phyloP scores from a whole-genome alignment of 805 yeast species.

The Hemisphaericaspora nanyangensis region DNA sequence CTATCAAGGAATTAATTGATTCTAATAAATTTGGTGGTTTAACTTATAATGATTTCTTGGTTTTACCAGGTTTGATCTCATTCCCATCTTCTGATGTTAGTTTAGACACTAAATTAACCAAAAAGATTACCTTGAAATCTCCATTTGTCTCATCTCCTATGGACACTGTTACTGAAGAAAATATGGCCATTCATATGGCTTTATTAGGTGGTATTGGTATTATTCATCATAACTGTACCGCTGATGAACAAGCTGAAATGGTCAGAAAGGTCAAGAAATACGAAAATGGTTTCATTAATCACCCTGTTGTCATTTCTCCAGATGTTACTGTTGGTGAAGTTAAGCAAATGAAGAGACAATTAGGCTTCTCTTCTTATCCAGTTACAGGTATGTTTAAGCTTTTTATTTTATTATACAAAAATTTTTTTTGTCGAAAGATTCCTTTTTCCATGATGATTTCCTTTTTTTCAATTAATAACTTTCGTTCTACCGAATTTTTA shows the following conservation, averaged over 20 bases:
- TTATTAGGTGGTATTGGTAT: conserved; percentile 98
- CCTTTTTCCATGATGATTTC: conserved; percentile 49
- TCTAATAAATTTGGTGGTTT: conserved; percentile 89
- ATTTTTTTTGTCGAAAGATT: background rate
- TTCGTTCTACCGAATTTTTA: conserved; percentile 97
- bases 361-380: conserved; percentile 97
- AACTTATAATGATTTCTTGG: conserved; percentile 93
- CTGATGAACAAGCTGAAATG: conserved; percentile 98
- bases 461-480: conserved; percentile 62
- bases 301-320: conserved; percentile 81
- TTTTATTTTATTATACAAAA: conserved; percentile 5
- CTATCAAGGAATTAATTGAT: conserved; percentile 82
- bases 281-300: conserved; percentile 96
- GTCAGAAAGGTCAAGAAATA: conserved; percentile 93
- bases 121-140: conserved; percentile 83
- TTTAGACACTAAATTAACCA: conserved; percentile 85
- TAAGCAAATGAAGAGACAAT: conserved; percentile 59
- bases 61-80: conserved; percentile 90
- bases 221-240: conserved; percentile 93
- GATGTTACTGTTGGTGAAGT: conserved; percentile 75
- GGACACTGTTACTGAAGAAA: conserved; percentile 98
- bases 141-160: conserved; percentile 98
- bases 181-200: conserved; percentile 98
- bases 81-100: conserved; percentile 78
- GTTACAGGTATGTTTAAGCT: conserved; percentile 88